Base-by-base conservation (phyloP, 306 rosid species). In the Castanea crenata region DNA sequence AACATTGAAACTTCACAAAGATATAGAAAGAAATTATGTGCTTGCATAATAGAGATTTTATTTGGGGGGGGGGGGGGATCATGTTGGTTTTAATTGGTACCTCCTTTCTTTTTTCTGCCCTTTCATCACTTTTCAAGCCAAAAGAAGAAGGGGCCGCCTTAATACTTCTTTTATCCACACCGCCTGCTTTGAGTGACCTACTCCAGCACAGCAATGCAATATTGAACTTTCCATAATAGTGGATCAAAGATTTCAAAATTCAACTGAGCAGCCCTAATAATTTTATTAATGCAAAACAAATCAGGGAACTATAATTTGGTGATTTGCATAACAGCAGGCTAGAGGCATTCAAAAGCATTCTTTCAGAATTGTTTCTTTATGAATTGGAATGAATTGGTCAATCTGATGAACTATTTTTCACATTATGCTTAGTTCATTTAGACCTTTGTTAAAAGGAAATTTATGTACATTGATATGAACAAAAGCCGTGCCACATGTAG, bases 141-240 rank as follows among this genome's bases (percentile, higher is more conserved):
- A 77, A 29, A 73, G 88, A 64, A 75, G 81, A 75, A 49, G 79
- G 84, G 29, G 73, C 88, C 41, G 74, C 79, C 82, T 83, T 85
- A 55, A 76, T 82, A 67, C 80, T 85, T 90, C 84, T 85, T 88
- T 80, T 92, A 32, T 87, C 93, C 38, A 38, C 25, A 71, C 68
- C 71, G 61, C 84, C 88, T 73, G 79, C 77, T 84, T 85, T 91
- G 84, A 77, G 79, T 61, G 87, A 83, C 91, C 98, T 94, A 83
- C 54, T 68, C 23, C 65, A 63, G 74, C 55, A 76, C 9, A 71
- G 61, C 44, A 62, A 73, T 75, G 58, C 27, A 78, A 55, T 18
- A 58, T 18, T 51, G 64, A 65, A 77, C 55, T 8, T 67, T 67
- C 18, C 27, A 67, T 4, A 67, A 29, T 19, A 35, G 13, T 6